Percentiles rank a stretch among this genome's conserved stretches.
Conservation (phyloP, 2,329 filamentous ascomycete species). For the Didymella lethalis region DNA sequence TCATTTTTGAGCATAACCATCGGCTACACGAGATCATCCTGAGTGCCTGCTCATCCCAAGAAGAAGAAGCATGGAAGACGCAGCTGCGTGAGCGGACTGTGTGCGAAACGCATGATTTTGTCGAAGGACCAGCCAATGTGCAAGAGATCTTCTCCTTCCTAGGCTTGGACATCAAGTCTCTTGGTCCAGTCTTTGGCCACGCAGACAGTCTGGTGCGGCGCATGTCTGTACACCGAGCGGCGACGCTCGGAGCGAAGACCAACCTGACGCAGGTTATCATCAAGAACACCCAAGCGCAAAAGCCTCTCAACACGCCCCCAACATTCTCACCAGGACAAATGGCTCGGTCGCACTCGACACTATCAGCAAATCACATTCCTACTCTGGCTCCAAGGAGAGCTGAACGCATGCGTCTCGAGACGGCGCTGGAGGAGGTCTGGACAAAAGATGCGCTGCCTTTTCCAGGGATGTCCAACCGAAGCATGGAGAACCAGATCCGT, state of each 20-base stretch:
- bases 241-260: constrained; percentile 74
- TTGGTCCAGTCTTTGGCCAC: constrained; percentile 78
- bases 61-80: constrained; percentile 81
- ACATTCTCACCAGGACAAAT: constrained; percentile 63
- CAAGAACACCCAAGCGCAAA: constrained; percentile 79
- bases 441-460: constrained; percentile 81
- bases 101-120: constrained; percentile 60
- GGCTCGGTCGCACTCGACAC: constrained; percentile 79
- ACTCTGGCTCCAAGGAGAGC: constrained; percentile 76
- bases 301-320: constrained; percentile 60
- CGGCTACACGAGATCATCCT: constrained; percentile 85
- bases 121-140: constrained; percentile 57
- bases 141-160: constrained; percentile 68
- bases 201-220: constrained; percentile 70
- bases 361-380: constrained; percentile 71
- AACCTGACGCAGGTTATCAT: constrained; percentile 80
- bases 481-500: constrained; percentile 75
- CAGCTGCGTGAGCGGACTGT: constrained; percentile 66
- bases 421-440: constrained; percentile 79
- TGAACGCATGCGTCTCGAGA: constrained; percentile 80
- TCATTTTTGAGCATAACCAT: constrained; percentile 80
- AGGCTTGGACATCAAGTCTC: constrained; percentile 72
- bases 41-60: constrained; percentile 81
- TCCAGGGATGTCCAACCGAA: constrained; percentile 77
- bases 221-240: constrained; percentile 80